Conservation (phyloP, 1,284 basidiomycete genomes). For the Mycosarcoma maydis region DNA sequence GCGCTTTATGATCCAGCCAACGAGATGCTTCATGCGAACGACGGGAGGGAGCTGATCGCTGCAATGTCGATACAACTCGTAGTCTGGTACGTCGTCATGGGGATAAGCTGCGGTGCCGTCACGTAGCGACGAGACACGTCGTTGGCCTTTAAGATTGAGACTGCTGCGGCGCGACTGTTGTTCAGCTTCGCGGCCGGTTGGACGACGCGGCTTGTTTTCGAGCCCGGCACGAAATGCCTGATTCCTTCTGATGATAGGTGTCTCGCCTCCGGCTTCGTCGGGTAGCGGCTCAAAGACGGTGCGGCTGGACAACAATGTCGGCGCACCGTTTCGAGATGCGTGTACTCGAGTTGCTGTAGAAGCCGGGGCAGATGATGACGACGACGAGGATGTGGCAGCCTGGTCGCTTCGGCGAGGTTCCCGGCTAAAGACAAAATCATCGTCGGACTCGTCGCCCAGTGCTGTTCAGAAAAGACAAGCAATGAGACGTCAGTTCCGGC, state of each 20-base stretch:
- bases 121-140: conserved; percentile 52
- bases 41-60: conserved; percentile 56
- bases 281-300: conserved; percentile 48
- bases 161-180: conserved; percentile 47
- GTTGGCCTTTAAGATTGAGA: conserved; percentile 55
- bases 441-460: conserved; percentile 38
- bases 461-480: conserved; percentile 4
- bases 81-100: conserved; percentile 58
- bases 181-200: conserved; percentile 28
- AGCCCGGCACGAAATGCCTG: conserved; percentile 47
- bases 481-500: not conserved
- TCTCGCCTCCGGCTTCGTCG: conserved; percentile 44
- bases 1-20: conserved; percentile 55
- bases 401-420: conserved; percentile 20
- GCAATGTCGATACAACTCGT: conserved; percentile 57
- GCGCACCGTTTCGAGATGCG: conserved; percentile 18
- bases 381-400: conserved; percentile 11
- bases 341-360: conserved; percentile 5
- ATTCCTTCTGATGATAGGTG: conserved; percentile 49
- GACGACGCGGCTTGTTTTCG: conserved; percentile 37
- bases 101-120: conserved; percentile 57
- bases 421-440: conserved; percentile 50
- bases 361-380: not conserved
- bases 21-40: conserved; percentile 57
- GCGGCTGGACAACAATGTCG: conserved; percentile 16